Evolutionary conservation across 176 grass and related monocot species (phyloP).

Genomic region (Alloteropsis semialata): DNA sequence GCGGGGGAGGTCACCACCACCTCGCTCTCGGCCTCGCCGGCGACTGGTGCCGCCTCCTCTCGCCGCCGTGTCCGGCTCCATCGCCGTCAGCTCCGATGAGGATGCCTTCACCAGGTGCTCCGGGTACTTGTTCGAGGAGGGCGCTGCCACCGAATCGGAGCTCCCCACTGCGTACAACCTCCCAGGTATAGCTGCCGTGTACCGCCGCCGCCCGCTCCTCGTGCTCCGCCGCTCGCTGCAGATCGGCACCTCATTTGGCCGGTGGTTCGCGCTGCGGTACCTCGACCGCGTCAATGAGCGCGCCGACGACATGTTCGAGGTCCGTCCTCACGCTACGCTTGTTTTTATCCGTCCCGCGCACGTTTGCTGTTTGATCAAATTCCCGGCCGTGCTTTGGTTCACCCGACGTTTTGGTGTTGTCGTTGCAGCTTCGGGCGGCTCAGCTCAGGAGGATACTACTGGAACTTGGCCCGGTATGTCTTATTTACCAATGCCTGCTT

Average conservation of each 20-base stretch:
- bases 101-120: constrained; percentile 93
- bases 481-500: not conserved
- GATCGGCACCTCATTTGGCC: constrained; percentile 70
- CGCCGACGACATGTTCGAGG: constrained; percentile 83
- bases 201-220: constrained; percentile 80
- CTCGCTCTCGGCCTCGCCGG: constrained; percentile 21
- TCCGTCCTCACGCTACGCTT: not conserved
- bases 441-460: constrained; percentile 79
- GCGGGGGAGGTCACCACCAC: not conserved
- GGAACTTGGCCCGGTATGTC: constrained; percentile 81
- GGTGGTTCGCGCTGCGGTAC: constrained; percentile 80
- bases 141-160: constrained; percentile 49
- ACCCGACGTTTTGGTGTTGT: constrained; percentile 18
- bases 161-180: constrained; percentile 59
- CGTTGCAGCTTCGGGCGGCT: constrained; percentile 66
- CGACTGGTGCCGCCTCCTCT: not conserved
- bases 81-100: constrained; percentile 34
- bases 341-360: not conserved
- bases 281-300: constrained; percentile 64
- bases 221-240: constrained; percentile 77
- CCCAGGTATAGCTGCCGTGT: constrained; percentile 50
- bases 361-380: constrained; percentile 26
- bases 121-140: constrained; percentile 81
- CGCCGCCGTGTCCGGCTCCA: constrained; percentile 7
- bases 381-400: not conserved